Evolutionary conservation across 441 rosid genomes (phyloP).

Genomic region (Adansonia grandidieri): DNA sequence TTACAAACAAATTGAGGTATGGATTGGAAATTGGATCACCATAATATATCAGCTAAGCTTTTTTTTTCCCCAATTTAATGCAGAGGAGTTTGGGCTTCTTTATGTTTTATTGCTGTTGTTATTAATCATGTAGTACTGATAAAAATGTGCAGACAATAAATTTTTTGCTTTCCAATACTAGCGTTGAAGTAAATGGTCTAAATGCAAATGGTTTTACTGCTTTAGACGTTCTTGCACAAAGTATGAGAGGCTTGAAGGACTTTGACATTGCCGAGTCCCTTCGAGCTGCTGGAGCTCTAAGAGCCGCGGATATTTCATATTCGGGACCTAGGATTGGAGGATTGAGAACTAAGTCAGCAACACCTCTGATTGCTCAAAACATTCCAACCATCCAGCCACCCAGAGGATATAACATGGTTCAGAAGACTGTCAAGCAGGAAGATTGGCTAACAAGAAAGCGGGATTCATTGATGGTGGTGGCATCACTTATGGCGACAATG

Average conservation of each 20-base stretch:
- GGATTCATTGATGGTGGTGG: slow-evolving; percentile 33
- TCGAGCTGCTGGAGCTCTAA: slow-evolving; percentile 17
- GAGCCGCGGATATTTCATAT: not conserved
- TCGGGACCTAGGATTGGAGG: not conserved
- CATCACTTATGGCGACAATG: slow-evolving; percentile 36
- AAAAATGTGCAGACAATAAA: slow-evolving; percentile 24
- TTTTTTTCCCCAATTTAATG: too few relatives aligned
- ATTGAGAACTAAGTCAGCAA: not conserved
- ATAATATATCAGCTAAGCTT: not conserved
- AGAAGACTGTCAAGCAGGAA: not conserved
- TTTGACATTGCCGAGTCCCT: slow-evolving; percentile 20
- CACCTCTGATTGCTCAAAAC: not conserved
- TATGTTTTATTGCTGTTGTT: not conserved
- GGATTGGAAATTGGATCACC: not conserved
- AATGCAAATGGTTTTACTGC: slow-evolving; percentile 27
- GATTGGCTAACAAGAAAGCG: slow-evolving; percentile 28
- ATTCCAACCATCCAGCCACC: not conserved
- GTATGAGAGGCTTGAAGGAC: slow-evolving; percentile 1
- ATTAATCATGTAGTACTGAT: not conserved
- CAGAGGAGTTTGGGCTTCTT: not conserved
- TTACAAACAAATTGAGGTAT: slow-evolving; percentile 35
- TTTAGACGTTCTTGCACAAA: slow-evolving; percentile 18
- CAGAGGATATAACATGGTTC: not conserved
- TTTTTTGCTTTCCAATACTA: not conserved
- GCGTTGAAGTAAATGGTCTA: slow-evolving; percentile 23